These are phyloP conservation scores for Pseudogymnoascus sp. DNA, from an alignment of 2,329 filamentous ascomycete genomes.

Conservation along the genomic window DNA sequence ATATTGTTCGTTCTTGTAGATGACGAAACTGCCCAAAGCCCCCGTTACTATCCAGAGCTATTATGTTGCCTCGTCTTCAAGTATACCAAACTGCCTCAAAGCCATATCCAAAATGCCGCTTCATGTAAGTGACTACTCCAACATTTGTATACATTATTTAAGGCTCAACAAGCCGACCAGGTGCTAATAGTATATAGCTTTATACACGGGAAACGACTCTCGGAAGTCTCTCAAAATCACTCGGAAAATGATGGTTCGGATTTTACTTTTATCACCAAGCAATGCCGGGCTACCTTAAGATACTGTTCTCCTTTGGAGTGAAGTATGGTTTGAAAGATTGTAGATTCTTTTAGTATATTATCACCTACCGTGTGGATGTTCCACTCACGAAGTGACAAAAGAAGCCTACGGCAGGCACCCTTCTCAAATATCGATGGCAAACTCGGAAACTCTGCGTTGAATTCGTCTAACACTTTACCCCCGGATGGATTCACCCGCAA, in stretches of 20 bases:
- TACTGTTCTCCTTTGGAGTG: slow-evolving; percentile 26
- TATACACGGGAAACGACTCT: slow-evolving; percentile 17
- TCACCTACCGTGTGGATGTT: no score
- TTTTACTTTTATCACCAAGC: slow-evolving; percentile 29
- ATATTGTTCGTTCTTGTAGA: not conserved
- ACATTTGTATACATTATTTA: not conserved
- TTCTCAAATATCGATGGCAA: no score
- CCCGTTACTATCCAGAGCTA: no score
- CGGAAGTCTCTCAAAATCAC: slow-evolving; percentile 21
- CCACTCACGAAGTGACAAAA: no score
- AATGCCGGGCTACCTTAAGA: slow-evolving; percentile 29
- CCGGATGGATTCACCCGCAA: no score
- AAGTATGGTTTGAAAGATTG: slow-evolving; percentile 10
- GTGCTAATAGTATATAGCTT: slow-evolving; percentile 17
- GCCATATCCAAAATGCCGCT: slow-evolving; percentile 23
- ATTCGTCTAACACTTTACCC: not conserved
- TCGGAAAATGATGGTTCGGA: slow-evolving; percentile 21
- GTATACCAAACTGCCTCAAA: not conserved
- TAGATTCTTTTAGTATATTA: not conserved
- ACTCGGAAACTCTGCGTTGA: not conserved
- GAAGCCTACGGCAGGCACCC: no score
- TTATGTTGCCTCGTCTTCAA: no score
- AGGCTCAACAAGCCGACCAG: not conserved
- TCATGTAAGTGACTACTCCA: slow-evolving; percentile 20
- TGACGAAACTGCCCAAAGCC: not conserved